These are phyloP conservation scores for Populus hybrid DNA, from an alignment of 441 rosid genomes.

Conservation along the genomic window DNA sequence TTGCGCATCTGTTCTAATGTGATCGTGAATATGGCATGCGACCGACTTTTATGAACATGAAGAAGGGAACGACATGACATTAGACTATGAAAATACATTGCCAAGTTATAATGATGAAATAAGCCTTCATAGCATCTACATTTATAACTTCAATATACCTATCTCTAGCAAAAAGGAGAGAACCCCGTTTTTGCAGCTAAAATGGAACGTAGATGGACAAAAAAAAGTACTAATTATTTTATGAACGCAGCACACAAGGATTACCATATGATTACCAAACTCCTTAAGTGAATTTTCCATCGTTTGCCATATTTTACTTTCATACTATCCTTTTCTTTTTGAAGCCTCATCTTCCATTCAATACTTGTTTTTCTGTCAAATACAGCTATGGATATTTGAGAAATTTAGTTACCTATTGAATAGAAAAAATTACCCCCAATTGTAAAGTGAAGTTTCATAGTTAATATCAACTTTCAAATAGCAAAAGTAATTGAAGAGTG, in stretches of 20 bases:
- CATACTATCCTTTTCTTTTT: background rate
- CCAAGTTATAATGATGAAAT: background rate
- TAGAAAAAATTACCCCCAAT: background rate
- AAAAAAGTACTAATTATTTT: too few species aligned
- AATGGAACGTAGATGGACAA: background rate
- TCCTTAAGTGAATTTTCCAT: background rate
- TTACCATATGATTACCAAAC: background rate
- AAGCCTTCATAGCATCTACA: background rate
- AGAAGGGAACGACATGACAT: constrained; percentile 19
- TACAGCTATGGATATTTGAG: background rate
- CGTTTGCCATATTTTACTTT: background rate
- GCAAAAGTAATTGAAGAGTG: background rate
- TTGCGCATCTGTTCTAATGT: constrained; percentile 94
- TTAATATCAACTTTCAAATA: background rate
- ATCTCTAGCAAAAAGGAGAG: too few species aligned
- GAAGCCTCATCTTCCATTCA: background rate
- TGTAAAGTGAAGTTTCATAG: background rate
- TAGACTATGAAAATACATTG: background rate
- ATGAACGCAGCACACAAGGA: background rate
- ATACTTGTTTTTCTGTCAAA: background rate
- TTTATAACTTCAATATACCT: too few species aligned
- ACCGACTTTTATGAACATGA: constrained; percentile 57
- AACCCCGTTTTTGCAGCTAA: background rate
- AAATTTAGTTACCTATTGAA: background rate
- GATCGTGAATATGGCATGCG: constrained; percentile 98